Evolutionary conservation across 148 eudicot species (phyloP).

Genomic region (Arbutus unedo): DNA sequence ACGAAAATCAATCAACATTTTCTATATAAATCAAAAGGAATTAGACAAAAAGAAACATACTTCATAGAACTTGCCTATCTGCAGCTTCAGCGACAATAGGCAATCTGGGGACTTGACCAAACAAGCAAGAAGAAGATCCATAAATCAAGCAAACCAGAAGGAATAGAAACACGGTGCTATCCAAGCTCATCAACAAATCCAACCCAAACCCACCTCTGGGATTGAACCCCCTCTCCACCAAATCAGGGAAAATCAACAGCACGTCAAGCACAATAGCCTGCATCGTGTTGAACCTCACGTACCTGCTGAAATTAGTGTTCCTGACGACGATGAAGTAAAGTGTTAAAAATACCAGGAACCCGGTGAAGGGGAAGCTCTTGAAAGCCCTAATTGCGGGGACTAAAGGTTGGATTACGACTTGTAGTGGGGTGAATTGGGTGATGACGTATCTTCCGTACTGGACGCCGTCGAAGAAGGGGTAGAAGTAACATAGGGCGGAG

Average conservation of each 20-base stretch:
- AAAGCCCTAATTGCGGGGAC: slow-evolving; percentile 76
- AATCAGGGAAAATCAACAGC: slow-evolving; percentile 79
- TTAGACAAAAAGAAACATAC: neutral
- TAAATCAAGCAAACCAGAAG: slow-evolving; percentile 76
- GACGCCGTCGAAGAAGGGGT: slow-evolving; percentile 89
- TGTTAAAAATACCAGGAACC: slow-evolving; percentile 65
- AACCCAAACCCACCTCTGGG: slow-evolving; percentile 77
- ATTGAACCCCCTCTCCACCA: slow-evolving; percentile 64
- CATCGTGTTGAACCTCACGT: slow-evolving; percentile 82
- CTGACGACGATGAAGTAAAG: slow-evolving; percentile 84
- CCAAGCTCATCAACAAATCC: slow-evolving; percentile 87
- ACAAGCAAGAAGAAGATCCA: slow-evolving; percentile 68
- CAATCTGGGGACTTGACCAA: slow-evolving; percentile 80
- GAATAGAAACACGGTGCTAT: slow-evolving; percentile 89
- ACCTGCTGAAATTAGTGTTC: slow-evolving; percentile 72
- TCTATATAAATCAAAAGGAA: neutral
- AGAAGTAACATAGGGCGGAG: slow-evolving; percentile 81
- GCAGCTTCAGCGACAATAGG: slow-evolving; percentile 97
- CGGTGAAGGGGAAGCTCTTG: slow-evolving; percentile 84
- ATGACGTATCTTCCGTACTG: slow-evolving; percentile 79
- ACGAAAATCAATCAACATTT: neutral
- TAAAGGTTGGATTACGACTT: slow-evolving; percentile 65
- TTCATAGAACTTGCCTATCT: slow-evolving; percentile 79
- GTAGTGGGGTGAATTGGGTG: slow-evolving; percentile 66
- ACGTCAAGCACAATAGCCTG: slow-evolving; percentile 90